Evolutionary conservation across 1,284 basidiomycete species (phyloP), one percentile per base, ranked within the genome.

Genomic region (Rhodotorula sp.): DNA sequence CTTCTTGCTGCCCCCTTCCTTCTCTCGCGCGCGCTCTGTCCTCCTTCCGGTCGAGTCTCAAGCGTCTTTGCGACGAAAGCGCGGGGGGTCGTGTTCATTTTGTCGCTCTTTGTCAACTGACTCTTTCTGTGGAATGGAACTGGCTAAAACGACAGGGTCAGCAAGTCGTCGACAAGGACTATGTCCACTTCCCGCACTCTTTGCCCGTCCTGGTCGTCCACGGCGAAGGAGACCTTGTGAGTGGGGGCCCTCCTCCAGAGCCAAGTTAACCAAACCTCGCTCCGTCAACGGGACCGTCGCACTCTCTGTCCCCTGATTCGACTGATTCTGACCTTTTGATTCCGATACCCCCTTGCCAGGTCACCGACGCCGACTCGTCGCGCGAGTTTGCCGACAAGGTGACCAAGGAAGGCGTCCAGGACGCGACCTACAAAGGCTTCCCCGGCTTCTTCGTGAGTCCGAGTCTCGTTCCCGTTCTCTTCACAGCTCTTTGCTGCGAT

Each of bases 191-290:
- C 78, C 81, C 81, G 14, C 68, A 74, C 19, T 56, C 69, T 10
- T 71, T 81, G 26, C 81, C 82, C 2, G 58, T 83, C 4, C 71
- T 83, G 26, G 70, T 80, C 62, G 72, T 79, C 6, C 82, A 83
- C 66, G 82, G 82, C 15, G 79, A 77, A 12, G 79, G 60, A 0
- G 82, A 83, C 68, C 71, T 71, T 16, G 80, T 82, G 34, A 78
- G 78, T 26, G 28, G 28, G n/a, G 38, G 38, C 38, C 38, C 60
- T 21, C 0, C 26, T 54, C 31, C 34, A 34, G 34, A 34, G 34
- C 34, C 34, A 7, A 7, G 5, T 34, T 34, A 34, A 34, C 34
- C 34, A 34, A 7, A 34, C 7, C 34, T 34, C 34, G 34, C 34
- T 34, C n/a, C 34, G 34, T 34, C 34, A 34, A 34, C 34, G n/a